A percentile compares a stretch with the other conserved stretches of the same genome.
phyloP scores from a whole-genome alignment of 148 eudicot genomes.

The Fagopyrum esculentum region DNA sequence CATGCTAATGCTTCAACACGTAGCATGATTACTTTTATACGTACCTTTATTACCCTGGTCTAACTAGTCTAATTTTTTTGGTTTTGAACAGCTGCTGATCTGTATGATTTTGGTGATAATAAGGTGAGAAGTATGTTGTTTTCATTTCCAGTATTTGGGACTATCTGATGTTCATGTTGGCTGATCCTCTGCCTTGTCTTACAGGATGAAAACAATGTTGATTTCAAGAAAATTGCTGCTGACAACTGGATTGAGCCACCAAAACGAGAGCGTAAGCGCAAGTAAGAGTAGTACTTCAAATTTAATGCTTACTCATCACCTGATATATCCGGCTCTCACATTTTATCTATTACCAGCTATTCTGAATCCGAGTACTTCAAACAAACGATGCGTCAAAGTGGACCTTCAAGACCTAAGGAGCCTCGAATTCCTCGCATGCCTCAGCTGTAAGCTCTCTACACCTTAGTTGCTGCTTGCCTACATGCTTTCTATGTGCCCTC shows the following conservation, averaged over 20 bases:
- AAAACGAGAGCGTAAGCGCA: conserved; percentile 94
- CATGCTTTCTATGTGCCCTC: not conserved
- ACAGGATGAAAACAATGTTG: conserved; percentile 81
- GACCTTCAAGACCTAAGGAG: conserved; percentile 83
- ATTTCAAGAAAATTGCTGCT: conserved; percentile 83
- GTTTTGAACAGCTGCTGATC: conserved; percentile 72
- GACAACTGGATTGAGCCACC: conserved; percentile 97
- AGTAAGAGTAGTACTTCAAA: conserved; percentile 34
- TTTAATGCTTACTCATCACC: not conserved
- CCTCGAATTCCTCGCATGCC: conserved; percentile 99
- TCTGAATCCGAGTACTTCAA: conserved; percentile 96
- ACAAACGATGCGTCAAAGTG: conserved; percentile 99
- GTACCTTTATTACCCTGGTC: not conserved
- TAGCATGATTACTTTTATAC: not conserved
- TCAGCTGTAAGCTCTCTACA: conserved; percentile 54
- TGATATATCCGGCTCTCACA: not conserved
- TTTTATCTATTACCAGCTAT: conserved; percentile 42
- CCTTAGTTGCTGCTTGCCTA: not conserved
- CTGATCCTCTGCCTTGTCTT: conserved; percentile 13
- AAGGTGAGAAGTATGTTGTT: conserved; percentile 40
- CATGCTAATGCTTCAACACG: not conserved
- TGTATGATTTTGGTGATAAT: conserved; percentile 90
- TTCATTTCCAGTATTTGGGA: not conserved
- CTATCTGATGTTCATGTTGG: not conserved
- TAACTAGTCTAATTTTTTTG: not conserved